Evolutionary conservation across 805 yeast genomes (phyloP), one percentile per base, ranked within the genome.

Genomic region (Kuraishia piskuri): DNA sequence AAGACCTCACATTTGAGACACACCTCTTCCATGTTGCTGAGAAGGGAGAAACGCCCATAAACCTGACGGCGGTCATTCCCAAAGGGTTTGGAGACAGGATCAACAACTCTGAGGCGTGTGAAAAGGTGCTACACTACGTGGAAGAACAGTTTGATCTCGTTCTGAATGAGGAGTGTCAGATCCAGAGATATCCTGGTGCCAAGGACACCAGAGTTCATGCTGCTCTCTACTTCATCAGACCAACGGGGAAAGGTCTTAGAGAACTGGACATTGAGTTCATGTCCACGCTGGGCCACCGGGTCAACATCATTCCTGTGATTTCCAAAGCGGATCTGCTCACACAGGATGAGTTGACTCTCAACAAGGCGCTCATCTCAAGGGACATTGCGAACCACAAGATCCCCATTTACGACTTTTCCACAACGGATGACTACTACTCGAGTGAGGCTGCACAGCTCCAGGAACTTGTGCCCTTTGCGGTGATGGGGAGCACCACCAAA

Each of bases 401-500:
- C 47, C 51, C 54, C 10, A 56, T 65, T 37, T 68, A 65, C 53
- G 69, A 66, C 48, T 67, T 68, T 52, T 57, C 67, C 12, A 50
- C 48, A 4, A 12, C 47, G 14, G 31, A 26, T 10, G 52, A 50
- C 22, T 10, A 19, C 31, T 26, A 26, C 20, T 49, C 37, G 3
- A 25, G 22, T 20, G 51, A 49, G 20, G 37, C 37, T 17, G 21
- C 44, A 14, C 44, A 48, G 24, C 20, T 65, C n/a, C 63, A 63
- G 56, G 57, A 59, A 17, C 49, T 67, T 36, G 60, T 89, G 58
- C 99, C 99, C 50, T 91, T 89, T 73, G 96, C 98, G 12, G 86
- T 94, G 56, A 84, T 90, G 48, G 96, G 96, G 20, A 88, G 96
- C 12, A 86, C 90, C 8, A 83, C 81, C 58, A 83, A 85, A 45